Percentiles rank a stretch among this genome's conserved stretches.
These are phyloP conservation scores for Anisodus acutangulus DNA, from an alignment of 257 asterid species.

Conservation along the genomic window DNA sequence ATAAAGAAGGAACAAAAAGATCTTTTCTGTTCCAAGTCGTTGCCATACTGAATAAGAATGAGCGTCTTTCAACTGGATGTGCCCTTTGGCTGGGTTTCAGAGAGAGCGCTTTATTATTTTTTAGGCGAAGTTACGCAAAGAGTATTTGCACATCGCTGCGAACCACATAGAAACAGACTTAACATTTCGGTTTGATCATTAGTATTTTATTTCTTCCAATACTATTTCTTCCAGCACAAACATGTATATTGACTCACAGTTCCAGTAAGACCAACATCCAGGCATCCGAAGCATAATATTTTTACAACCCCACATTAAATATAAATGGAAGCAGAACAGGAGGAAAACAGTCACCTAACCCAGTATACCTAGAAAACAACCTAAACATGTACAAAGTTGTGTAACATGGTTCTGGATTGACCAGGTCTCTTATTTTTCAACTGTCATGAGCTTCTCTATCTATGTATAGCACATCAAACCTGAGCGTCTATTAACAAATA, in stretches of 20 bases:
- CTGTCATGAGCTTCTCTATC: slow-evolving; percentile 8
- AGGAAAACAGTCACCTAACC: not conserved
- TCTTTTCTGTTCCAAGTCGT: too few species aligned
- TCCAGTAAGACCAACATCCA: not conserved
- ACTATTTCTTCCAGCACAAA: not conserved
- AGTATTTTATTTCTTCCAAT: not conserved
- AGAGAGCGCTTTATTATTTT: not conserved
- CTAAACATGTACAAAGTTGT: not conserved
- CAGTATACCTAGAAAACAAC: not conserved
- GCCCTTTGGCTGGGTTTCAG: not conserved
- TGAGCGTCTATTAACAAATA: slow-evolving; percentile 6
- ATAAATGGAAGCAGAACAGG: not conserved
- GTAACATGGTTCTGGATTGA: not conserved
- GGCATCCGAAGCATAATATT: not conserved
- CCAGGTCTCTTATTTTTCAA: not conserved
- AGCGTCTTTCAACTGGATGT: not conserved
- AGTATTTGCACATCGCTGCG: not conserved
- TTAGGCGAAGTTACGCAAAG: not conserved
- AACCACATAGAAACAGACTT: not conserved
- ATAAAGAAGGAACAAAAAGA: too few species aligned
- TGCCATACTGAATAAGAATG: not conserved
- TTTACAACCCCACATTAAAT: not conserved
- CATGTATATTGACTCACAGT: not conserved
- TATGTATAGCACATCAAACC: not conserved
- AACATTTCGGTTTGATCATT: not conserved